Evolutionary conservation across 1,284 basidiomycete genomes (phyloP).

Genomic region (Vanrija sp.): DNA sequence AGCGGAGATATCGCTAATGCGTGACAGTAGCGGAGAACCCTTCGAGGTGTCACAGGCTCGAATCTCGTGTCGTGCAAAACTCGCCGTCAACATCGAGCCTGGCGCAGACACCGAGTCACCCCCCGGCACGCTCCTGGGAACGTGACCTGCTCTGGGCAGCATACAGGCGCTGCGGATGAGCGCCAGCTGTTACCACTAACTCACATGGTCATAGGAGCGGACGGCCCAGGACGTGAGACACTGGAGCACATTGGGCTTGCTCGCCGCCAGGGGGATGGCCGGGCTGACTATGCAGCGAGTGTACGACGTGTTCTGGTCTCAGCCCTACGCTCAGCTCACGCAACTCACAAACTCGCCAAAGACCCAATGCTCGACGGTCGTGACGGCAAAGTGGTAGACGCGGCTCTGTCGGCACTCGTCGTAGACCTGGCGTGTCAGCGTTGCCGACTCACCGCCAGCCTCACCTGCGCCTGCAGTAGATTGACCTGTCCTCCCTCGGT

Average conservation of each 20-base stretch:
- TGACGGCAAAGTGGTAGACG: slow-evolving; percentile 42
- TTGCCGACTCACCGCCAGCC: not conserved
- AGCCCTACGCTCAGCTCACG: not conserved
- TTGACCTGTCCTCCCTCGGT: slow-evolving; percentile 23
- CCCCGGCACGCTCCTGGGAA: too few relatives aligned
- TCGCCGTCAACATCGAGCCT: too few relatives aligned
- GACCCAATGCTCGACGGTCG: slow-evolving; percentile 44
- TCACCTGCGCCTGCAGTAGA: slow-evolving; percentile 42
- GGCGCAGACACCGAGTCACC: too few relatives aligned
- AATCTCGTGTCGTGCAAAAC: too few relatives aligned
- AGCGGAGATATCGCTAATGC: too few relatives aligned
- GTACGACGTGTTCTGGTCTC: slow-evolving; percentile 31
- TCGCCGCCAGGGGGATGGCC: slow-evolving; percentile 26
- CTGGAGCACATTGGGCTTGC: slow-evolving; percentile 42
- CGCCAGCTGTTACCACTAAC: slow-evolving; percentile 30
- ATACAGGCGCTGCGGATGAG: too few relatives aligned
- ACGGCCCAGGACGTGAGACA: slow-evolving; percentile 40
- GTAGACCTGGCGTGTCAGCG: slow-evolving; percentile 25
- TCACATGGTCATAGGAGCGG: slow-evolving; percentile 14
- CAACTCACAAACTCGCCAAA: slow-evolving; percentile 46
- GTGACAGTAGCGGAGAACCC: too few relatives aligned
- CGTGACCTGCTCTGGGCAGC: too few relatives aligned
- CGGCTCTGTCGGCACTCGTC: slow-evolving; percentile 43
- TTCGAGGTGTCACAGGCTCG: too few relatives aligned
- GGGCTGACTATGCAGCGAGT: slow-evolving; percentile 32